Evolutionary conservation across 1,284 basidiomycete species (phyloP).

Genomic region (Naganishia sp.): DNA sequence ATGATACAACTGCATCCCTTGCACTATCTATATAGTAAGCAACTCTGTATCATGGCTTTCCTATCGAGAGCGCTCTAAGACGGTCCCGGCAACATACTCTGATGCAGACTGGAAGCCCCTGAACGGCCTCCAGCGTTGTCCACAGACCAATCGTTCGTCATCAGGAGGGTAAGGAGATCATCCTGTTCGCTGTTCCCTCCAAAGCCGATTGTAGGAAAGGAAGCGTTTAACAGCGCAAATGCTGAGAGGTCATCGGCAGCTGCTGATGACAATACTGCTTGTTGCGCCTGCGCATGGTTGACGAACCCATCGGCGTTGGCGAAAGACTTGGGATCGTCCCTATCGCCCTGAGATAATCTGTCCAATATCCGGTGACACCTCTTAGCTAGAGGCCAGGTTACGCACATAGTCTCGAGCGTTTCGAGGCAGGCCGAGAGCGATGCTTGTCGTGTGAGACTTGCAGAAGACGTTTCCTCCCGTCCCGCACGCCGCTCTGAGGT

Average conservation of each 20-base stretch:
- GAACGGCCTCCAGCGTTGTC: conserved; percentile 8
- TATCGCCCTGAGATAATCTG: conserved; percentile 11
- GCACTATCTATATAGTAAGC: no score
- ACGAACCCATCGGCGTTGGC: not conserved
- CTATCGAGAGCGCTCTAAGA: no score
- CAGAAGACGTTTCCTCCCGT: conserved; percentile 10
- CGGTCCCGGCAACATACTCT: conserved; percentile 8
- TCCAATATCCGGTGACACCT: conserved; percentile 19
- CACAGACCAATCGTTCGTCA: conserved; percentile 26
- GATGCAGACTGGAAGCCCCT: conserved; percentile 8
- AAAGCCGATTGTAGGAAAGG: conserved; percentile 19
- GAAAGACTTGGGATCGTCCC: not conserved
- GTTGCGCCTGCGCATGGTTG: conserved; percentile 3
- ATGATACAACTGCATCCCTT: no score
- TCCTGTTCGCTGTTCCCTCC: conserved; percentile 21
- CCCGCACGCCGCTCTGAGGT: conserved; percentile 7
- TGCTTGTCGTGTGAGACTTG: conserved; percentile 12
- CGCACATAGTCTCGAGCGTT: conserved; percentile 21
- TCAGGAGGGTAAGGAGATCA: conserved; percentile 17
- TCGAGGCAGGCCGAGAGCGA: conserved; percentile 24
- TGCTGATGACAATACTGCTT: not conserved
- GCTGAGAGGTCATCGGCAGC: conserved; percentile 17
- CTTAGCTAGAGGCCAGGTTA: conserved; percentile 28
- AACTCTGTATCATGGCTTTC: no score
- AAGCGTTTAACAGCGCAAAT: conserved; percentile 7